Evolutionary conservation across 202 grass and related monocot species (phyloP).

Genomic region (Dendrocalamus latiflorus): DNA sequence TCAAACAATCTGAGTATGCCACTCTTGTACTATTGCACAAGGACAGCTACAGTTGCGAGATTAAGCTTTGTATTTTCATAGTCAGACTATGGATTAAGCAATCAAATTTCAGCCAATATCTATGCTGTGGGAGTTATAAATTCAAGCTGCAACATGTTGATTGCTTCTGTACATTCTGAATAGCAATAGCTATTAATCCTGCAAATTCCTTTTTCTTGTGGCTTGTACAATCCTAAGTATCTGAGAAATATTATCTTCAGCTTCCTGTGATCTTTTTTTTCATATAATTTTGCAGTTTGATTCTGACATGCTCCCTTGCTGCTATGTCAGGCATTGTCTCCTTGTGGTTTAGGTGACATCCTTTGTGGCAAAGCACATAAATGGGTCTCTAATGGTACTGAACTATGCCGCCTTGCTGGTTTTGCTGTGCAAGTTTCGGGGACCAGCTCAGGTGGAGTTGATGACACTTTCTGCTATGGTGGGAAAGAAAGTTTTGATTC

Average conservation of each 20-base stretch:
- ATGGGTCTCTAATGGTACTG: slow-evolving; percentile 86
- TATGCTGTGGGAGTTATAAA: not conserved
- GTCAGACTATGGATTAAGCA: slow-evolving; percentile 1
- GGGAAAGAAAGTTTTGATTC: slow-evolving; percentile 85
- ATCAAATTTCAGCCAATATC: not conserved
- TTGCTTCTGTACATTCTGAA: slow-evolving; percentile 1
- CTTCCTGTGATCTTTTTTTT: not conserved
- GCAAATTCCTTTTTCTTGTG: not conserved
- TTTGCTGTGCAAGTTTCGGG: slow-evolving; percentile 64
- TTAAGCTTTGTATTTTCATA: slow-evolving; percentile 13
- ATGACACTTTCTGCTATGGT: slow-evolving; percentile 79
- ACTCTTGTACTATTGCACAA: slow-evolving; percentile 1
- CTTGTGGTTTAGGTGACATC: slow-evolving; percentile 86
- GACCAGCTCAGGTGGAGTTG: slow-evolving; percentile 21
- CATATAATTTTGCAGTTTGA: not conserved
- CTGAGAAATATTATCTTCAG: not conserved
- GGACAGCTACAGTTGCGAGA: not conserved
- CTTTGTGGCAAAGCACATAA: slow-evolving; percentile 78
- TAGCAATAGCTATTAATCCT: slow-evolving; percentile 8
- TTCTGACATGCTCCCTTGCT: slow-evolving; percentile 32
- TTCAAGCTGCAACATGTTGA: not conserved
- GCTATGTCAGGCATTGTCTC: slow-evolving; percentile 65
- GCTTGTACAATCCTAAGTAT: not conserved
- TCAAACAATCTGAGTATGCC: not conserved
- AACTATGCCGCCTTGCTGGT: slow-evolving; percentile 75